Evolutionary conservation across 2,329 filamentous ascomycete genomes (phyloP).

Genomic region (Tolypocladium album): DNA sequence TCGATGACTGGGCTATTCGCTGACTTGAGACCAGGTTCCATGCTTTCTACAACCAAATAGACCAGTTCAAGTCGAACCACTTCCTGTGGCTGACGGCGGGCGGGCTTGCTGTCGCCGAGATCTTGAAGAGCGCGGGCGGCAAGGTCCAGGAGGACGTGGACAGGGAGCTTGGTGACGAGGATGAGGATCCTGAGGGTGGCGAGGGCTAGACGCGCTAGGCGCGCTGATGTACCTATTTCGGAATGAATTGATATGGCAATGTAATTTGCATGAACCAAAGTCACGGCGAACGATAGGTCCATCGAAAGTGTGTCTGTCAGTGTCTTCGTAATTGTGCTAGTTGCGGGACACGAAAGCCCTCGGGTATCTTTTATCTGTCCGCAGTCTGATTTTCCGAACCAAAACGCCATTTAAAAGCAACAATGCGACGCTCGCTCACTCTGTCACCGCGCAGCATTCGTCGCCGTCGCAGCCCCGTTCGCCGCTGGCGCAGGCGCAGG

Average conservation of each 20-base stretch:
- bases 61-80: constrained; percentile 59
- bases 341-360: neutral
- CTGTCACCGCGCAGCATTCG: neutral
- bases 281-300: neutral
- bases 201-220: constrained; percentile 21
- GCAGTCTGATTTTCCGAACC: neutral
- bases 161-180: constrained; percentile 40
- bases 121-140: constrained; percentile 17
- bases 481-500: neutral
- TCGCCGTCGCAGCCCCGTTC: neutral
- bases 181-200: constrained; percentile 36
- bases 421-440: neutral
- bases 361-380: constrained; percentile 2
- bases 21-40: constrained; percentile 46
- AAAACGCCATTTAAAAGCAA: neutral
- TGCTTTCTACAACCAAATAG: constrained; percentile 68
- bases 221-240: neutral
- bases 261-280: neutral
- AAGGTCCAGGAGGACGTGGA: constrained; percentile 31
- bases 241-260: neutral
- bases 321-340: neutral
- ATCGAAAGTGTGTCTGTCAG: neutral
- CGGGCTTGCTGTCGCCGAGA: constrained; percentile 50
- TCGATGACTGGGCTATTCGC: neutral
- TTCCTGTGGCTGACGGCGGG: constrained; percentile 67